Evolutionary conservation across 306 rosid species (phyloP), one percentile per base, ranked within the genome.

Genomic region (Clitoria ternatea): DNA sequence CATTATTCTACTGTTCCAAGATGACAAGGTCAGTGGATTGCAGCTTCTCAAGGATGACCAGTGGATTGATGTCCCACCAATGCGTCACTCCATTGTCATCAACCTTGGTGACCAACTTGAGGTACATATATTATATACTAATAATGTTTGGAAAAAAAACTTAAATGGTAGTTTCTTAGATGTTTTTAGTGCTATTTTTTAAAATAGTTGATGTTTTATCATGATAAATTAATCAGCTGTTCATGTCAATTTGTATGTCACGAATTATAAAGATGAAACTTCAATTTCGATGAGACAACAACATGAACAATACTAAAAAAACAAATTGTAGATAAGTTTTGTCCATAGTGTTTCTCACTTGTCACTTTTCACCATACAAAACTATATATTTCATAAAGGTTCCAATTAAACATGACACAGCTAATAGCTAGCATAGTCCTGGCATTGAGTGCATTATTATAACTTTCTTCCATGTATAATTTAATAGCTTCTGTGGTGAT

Each of bases 21-120:
- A 95, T 72, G 91, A 89, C 81, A 89, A 91, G 78, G 96, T 95
- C 82, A 89, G 97, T 66, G 99, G 99, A 5, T 82, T 95, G 19
- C 99, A 95, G 84, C 97, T 95, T 2, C 97, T 95, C 66, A 95
- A 95, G 76, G 96, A 86, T 53, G 96, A 71, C 9, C 66, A 89
- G 10, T 95, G 99, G 99, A 56, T 89, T 26, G 96, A 89, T 77
- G 99, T 95, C 65, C 99, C 99, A 0, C 99, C 97, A 5, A 75
- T 91, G 92, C 96, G 81, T 70, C 97, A 95, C 86, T 91, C 99
- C 80, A 89, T 95, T 62, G 99, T 95, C 56, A 69, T 91, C 91
- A 94, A 94, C 85, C 82, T 91, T 5, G 99, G 97, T n/a, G 99
- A 95, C 67, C 99, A 95, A 80, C 96, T 95, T 29, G 99, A 95